Conservation (phyloP, 2,329 filamentous ascomycete genomes). For the Pseudogymnoascus sp. region DNA sequence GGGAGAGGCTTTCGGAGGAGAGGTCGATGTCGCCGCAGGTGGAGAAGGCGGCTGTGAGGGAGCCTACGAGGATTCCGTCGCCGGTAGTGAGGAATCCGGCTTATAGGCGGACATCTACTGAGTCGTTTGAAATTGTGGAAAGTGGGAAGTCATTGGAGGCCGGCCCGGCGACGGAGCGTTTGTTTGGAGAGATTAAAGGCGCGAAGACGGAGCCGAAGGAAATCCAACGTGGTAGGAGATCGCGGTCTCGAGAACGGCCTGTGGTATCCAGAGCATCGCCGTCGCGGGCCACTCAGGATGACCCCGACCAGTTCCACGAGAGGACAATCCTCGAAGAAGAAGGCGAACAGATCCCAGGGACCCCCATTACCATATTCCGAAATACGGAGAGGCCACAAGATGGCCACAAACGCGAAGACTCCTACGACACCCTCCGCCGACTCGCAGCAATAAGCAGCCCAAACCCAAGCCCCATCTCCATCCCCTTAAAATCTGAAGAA, state of each 20-base stretch:
- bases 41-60: background rate
- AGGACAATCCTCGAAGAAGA: constrained; percentile 22
- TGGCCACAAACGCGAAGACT: constrained; percentile 11
- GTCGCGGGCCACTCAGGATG: constrained; percentile 7
- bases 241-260: background rate
- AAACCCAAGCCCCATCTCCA: constrained; percentile 10
- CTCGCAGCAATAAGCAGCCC: constrained; percentile 15
- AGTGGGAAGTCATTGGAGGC: background rate
- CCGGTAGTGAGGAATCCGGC: background rate
- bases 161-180: background rate
- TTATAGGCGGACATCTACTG: background rate
- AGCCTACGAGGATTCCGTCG: background rate
- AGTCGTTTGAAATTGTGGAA: background rate
- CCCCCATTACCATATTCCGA: constrained; percentile 20
- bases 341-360: constrained; percentile 18
- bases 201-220: background rate
- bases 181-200: background rate
- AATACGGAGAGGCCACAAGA: background rate
- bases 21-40: constrained; percentile 17
- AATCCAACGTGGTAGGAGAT: background rate
- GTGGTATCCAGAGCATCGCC: background rate
- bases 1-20: constrained; percentile 20
- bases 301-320: constrained; percentile 13
- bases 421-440: constrained; percentile 14
- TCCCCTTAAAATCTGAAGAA: background rate